phyloP scores from a whole-genome alignment of 768 basidiomycete genomes.

The Boletus rubropictus region DNA sequence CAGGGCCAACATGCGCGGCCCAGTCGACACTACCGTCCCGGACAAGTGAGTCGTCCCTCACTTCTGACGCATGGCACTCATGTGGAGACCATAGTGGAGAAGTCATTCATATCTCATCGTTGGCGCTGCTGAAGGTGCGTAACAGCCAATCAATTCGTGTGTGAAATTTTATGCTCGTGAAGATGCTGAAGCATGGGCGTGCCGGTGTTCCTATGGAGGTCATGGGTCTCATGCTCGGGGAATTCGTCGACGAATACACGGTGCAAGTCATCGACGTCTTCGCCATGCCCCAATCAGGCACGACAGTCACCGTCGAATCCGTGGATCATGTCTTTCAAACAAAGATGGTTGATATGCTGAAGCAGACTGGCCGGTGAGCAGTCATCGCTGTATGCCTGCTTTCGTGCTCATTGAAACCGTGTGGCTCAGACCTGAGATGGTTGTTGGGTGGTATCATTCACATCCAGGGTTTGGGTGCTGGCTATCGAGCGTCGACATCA shows the following conservation, averaged over 20 bases:
- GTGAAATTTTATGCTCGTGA: conserved; percentile 5
- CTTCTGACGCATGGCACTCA: conserved; percentile 1
- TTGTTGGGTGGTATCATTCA: conserved; percentile 99
- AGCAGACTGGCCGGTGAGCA: conserved; percentile 91
- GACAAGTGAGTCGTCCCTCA: conserved; percentile 57
- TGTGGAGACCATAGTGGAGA: conserved; percentile 54
- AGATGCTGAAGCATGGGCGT: conserved; percentile 99
- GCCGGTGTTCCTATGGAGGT: conserved; percentile 99
- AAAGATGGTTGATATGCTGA: conserved; percentile 98
- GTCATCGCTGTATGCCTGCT: conserved; percentile 4
- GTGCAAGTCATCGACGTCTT: conserved; percentile 95
- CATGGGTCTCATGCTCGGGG: conserved; percentile 96
- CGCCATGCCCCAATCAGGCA: conserved; percentile 98
- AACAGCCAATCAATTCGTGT: not conserved
- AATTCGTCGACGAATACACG: conserved; percentile 97
- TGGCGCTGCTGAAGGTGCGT: conserved; percentile 90
- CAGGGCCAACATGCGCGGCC: conserved; percentile 36
- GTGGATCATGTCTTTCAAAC: conserved; percentile 98
- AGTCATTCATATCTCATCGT: conserved; percentile 93
- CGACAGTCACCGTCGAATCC: conserved; percentile 95
- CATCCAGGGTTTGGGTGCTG: conserved; percentile 99
- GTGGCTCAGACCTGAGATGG: conserved; percentile 77
- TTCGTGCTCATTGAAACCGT: conserved; percentile 3
- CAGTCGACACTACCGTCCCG: conserved; percentile 52
- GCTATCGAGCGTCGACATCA: conserved; percentile 98